Percentiles rank a stretch among this genome's conserved stretches.
These are phyloP conservation scores for Cercophora newfieldiana DNA, from an alignment of 495 filamentous ascomycete genomes.

Conservation along the genomic window DNA sequence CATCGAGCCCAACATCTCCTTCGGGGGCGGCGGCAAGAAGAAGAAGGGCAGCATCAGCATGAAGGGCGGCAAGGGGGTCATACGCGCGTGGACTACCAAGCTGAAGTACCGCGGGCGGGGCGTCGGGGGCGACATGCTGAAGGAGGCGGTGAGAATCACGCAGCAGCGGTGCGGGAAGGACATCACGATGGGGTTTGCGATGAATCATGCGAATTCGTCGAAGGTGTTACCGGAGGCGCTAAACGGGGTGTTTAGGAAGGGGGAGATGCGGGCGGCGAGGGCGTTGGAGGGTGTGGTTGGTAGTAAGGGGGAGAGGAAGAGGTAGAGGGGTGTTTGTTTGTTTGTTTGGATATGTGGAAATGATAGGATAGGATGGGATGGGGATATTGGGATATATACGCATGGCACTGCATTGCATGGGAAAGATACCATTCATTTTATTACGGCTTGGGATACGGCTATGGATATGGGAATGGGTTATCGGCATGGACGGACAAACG, in stretches of 20 bases:
- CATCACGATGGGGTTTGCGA: constrained; percentile 63
- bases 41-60: constrained; percentile 31
- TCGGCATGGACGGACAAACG: neutral
- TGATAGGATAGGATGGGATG: neutral
- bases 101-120: constrained; percentile 65
- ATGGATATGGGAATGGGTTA: neutral
- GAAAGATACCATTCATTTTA: neutral
- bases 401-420: neutral
- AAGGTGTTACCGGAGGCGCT: constrained; percentile 61
- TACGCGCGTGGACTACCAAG: constrained; percentile 76
- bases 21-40: constrained; percentile 15
- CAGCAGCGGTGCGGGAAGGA: constrained; percentile 57
- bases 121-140: constrained; percentile 66
- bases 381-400: neutral
- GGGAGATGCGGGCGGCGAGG: constrained; percentile 55
- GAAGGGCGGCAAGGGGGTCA: constrained; percentile 52
- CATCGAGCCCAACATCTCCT: constrained; percentile 32
- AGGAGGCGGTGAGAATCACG: constrained; percentile 61
- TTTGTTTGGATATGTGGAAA: too few species aligned
- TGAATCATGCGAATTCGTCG: constrained; percentile 65
- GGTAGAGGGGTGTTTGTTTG: constrained; percentile 29
- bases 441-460: too few species aligned
- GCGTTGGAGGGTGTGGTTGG: constrained; percentile 50
- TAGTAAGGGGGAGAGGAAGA: constrained; percentile 39
- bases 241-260: constrained; percentile 57